Evolutionary conservation across 2,329 filamentous ascomycete genomes (phyloP).

Genomic region (Xylariaceae sp.): DNA sequence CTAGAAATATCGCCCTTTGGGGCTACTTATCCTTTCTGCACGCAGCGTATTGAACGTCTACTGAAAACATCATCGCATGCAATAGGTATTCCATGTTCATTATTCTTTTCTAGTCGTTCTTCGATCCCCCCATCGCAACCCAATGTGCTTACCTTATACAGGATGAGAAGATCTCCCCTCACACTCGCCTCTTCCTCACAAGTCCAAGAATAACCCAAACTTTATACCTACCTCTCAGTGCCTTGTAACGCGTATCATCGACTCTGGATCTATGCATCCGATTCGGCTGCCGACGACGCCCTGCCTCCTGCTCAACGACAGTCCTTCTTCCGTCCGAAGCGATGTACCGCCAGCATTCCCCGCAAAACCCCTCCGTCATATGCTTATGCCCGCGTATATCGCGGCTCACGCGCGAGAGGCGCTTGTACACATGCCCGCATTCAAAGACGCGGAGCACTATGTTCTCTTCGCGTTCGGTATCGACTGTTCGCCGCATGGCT

Average conservation of each 20-base stretch:
- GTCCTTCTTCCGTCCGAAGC: slow-evolving; percentile 3
- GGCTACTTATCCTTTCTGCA: background rate
- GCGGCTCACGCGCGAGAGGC: background rate
- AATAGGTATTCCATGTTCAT: no score
- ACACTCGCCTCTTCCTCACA: background rate
- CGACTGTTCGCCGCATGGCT: background rate
- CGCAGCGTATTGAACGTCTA: background rate
- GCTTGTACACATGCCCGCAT: slow-evolving; percentile 10
- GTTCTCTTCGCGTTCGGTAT: background rate
- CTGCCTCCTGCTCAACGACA: background rate
- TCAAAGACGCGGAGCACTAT: slow-evolving; percentile 1
- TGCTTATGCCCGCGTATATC: background rate
- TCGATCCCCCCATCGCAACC: background rate
- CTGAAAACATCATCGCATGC: background rate
- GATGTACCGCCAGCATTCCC: slow-evolving; percentile 9
- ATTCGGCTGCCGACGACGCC: background rate
- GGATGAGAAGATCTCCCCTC: background rate
- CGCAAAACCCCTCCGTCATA: background rate
- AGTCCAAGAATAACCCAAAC: slow-evolving; percentile 3
- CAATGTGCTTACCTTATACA: background rate
- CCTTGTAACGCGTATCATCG: background rate
- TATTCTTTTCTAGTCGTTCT: background rate
- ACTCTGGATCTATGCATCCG: background rate
- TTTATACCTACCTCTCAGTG: slow-evolving; percentile 1
- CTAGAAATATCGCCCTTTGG: background rate